These are phyloP conservation scores for Adiantum capillusveneris DNA, from an alignment of 75 land plant genomes.

Conservation along the genomic window DNA sequence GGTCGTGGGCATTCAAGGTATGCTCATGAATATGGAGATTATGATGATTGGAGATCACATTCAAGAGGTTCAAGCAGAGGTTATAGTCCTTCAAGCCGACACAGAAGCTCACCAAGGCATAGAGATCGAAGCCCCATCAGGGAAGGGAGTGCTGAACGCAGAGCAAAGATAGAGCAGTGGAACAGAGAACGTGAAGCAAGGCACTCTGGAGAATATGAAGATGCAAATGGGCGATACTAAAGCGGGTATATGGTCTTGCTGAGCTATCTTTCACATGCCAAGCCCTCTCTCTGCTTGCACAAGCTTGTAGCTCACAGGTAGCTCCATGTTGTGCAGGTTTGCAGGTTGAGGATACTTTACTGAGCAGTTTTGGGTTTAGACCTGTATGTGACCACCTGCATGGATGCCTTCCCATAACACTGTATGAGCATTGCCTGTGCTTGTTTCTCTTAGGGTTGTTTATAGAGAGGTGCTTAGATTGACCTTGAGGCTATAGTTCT, in stretches of 20 bases:
- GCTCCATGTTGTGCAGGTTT: slow-evolving; percentile 5
- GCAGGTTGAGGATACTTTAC: slow-evolving; percentile 4
- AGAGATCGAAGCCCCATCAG: slow-evolving; percentile 38
- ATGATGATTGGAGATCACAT: slow-evolving; percentile 30
- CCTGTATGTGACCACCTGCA: background rate
- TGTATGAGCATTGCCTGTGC: no score
- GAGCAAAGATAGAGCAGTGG: slow-evolving; percentile 70
- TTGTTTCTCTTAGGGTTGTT: no score
- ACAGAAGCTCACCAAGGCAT: slow-evolving; percentile 41
- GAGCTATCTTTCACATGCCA: background rate
- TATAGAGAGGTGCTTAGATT: no score
- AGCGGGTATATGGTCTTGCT: background rate
- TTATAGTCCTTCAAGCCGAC: slow-evolving; percentile 15
- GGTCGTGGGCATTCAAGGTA: slow-evolving; percentile 28
- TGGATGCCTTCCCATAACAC: no score
- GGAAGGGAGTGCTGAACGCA: slow-evolving; percentile 60
- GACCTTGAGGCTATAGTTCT: no score
- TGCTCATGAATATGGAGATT: slow-evolving; percentile 18
- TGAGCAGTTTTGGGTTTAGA: background rate
- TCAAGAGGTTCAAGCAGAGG: slow-evolving; percentile 30
- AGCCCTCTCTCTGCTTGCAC: background rate
- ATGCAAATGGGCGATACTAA: slow-evolving; percentile 6
- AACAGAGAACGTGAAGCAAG: slow-evolving; percentile 52
- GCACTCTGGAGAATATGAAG: slow-evolving; percentile 8
- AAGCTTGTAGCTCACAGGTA: background rate